Evolutionary conservation across 176 grass and related monocot genomes (phyloP), one percentile per base, ranked within the genome.

Genomic region (Elymus sibiricus): DNA sequence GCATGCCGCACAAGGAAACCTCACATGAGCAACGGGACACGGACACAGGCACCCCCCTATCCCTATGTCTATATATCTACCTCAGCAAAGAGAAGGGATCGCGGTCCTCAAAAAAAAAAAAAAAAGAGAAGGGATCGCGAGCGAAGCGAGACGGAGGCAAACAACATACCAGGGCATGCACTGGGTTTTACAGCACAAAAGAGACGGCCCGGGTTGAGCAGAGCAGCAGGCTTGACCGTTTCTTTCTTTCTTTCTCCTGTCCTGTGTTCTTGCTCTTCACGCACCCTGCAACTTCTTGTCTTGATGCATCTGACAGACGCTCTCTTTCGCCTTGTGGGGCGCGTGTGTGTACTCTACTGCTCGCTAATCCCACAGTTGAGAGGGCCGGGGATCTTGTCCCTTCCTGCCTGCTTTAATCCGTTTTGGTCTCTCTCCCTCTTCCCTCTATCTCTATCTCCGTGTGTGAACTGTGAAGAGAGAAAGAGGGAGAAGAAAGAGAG

Each of bases 341-440:
- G 14, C 29, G 15, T 1, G 46, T 53, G 32, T 34, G 32, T 34
- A 34, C 32, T 34, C 32, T 34, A 22, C 27, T 42, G 77, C 29
- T 76, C 51, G 77, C 29, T 80, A 85, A 81, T 81, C 77, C 70
- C 86, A 77, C 76, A 64, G 77, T 77, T 87, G 69, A 77, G 49
- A 76, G 62, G 17, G 17, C 47, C 46, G 61, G 87, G 75, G 81
- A 84, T 88, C 38, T 76, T 91, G 76, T 91, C 81, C 72, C 49
- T 87, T 47, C 15, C 39, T 55, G 73, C 38, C 70, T 80, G 60
- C 44, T 80, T 83, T 58, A 53, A 53, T 53, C 17, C 73, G 34
- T 40, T 79, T 64, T 65, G 74, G 74, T 67, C 84, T 83, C 79
- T 88, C 64, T 28, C 21, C 31, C n/a, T 24, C 70, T 11, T 3